Base-by-base conservation (phyloP, 371 early-diverging fungal species). In the Choanephora cucurbitarum region DNA sequence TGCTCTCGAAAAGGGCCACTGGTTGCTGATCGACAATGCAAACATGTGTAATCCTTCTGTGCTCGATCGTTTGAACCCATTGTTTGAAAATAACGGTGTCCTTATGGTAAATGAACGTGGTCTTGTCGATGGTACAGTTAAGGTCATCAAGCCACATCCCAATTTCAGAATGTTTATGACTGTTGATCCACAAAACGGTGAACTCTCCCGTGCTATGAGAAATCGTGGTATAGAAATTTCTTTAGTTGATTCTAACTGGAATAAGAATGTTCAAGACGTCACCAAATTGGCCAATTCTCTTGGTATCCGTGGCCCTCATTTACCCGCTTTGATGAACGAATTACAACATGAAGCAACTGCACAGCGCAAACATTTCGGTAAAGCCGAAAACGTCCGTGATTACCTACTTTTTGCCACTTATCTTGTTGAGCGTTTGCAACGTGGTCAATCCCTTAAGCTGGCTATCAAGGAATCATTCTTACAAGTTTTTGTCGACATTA, bases 131-230 rank as follows among this genome's bases (percentile, higher is more conserved):
- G 94, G 92, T 17, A 79, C 85, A 32, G 84, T 94, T 44, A 84
- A 90, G 52, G 80, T 90, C 13, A 86, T 99, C 45, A 82, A 75
- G 32, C 96, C 99, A 4, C 99, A 99, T 66, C 83, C 86, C 31
- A 87, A 96, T 62, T 99, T 99, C 83, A 86, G 99, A 41, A 84
- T 99, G 60, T 96, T 99, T 72, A 93, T 99, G 88, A 96, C 99
- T 0, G 93, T 99, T 47, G 98, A 99, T 72, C 95, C 98, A 11
- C 81, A 77, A 44, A 82, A 89, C 54, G 97, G 99, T 18, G 97
- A 98, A 65, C 78, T 98, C 22, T 95, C 95, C 1, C 86, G 97
- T 18, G 98, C 99, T 6, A 97, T 98, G 97, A 77, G 98, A 52
- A 98, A 98, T 65, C 89, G 99, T 63, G 94, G 95, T 57, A 87